phyloP scores from a whole-genome alignment of 1,284 basidiomycete species.

The Thelephora terrestris region DNA sequence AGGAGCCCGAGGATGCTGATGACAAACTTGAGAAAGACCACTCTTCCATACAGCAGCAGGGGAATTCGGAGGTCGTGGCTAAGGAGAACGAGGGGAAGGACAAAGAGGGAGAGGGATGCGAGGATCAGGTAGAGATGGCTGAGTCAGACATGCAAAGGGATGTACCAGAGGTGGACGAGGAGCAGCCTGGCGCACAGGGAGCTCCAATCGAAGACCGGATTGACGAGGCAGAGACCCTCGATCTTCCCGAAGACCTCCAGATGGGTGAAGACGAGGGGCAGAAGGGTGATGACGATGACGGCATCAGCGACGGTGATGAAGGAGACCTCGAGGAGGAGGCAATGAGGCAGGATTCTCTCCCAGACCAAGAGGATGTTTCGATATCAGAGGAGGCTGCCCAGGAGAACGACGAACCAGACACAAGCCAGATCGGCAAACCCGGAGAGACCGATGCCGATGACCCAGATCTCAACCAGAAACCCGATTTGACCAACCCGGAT shows the following conservation, averaged over 20 bases:
- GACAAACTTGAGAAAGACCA: constrained; percentile 45
- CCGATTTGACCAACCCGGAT: constrained; percentile 1
- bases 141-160: constrained; percentile 25
- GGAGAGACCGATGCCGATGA: constrained; percentile 2
- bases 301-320: constrained; percentile 31
- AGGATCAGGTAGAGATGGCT: constrained; percentile 23
- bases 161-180: constrained; percentile 23
- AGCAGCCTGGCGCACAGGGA: constrained; percentile 39
- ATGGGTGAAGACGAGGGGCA: constrained; percentile 37
- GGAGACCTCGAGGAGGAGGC: constrained; percentile 30
- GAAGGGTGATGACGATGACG: constrained; percentile 33
- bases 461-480: constrained; percentile 1
- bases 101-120: constrained; percentile 25
- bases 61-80: constrained; percentile 64
- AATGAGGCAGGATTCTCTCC: constrained; percentile 11
- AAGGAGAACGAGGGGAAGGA: constrained; percentile 56
- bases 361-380: constrained; percentile 3
- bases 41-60: constrained; percentile 31
- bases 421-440: background rate
- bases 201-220: constrained; percentile 65
- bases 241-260: constrained; percentile 78
- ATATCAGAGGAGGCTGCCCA: constrained; percentile 13
- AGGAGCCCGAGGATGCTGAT: constrained; percentile 25
- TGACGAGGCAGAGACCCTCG: constrained; percentile 69
- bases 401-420: constrained; percentile 13